Conservation (phyloP, 257 asterid species). For the Avicennia marina region DNA sequence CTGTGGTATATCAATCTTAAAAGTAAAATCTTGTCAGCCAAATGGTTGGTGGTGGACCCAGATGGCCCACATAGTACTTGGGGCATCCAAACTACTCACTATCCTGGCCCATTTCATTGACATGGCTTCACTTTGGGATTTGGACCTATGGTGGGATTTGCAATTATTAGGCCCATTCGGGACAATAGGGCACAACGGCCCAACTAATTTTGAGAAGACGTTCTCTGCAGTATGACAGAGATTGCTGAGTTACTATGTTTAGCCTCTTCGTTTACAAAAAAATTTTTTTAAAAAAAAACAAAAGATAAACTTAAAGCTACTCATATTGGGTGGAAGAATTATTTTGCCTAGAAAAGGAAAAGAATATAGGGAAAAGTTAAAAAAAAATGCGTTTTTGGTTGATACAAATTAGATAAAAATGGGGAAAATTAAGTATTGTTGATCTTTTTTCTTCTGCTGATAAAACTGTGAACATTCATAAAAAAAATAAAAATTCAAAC, state of each 20-base stretch:
- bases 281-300: too few species aligned
- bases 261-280: not conserved
- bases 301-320: too few species aligned
- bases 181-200: conserved; percentile 28
- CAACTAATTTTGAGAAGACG: conserved; percentile 24
- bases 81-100: conserved; percentile 16
- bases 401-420: too few species aligned
- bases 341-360: not conserved
- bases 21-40: not conserved
- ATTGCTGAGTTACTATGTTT: conserved; percentile 11
- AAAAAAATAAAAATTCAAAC: too few species aligned
- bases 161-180: conserved; percentile 27
- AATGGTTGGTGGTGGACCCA: conserved; percentile 13
- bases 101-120: conserved; percentile 12
- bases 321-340: not conserved
- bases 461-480: too few species aligned
- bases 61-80: not conserved
- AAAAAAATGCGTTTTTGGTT: too few species aligned
- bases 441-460: too few species aligned
- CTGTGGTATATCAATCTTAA: too few species aligned
- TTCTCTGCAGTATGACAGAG: conserved; percentile 11
- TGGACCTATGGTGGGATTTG: too few species aligned
- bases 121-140: not conserved
- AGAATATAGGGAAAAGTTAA: not conserved
- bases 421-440: too few species aligned